phyloP scores from a whole-genome alignment of 2,329 filamentous ascomycete species.

The Aspergillus tanneri region DNA sequence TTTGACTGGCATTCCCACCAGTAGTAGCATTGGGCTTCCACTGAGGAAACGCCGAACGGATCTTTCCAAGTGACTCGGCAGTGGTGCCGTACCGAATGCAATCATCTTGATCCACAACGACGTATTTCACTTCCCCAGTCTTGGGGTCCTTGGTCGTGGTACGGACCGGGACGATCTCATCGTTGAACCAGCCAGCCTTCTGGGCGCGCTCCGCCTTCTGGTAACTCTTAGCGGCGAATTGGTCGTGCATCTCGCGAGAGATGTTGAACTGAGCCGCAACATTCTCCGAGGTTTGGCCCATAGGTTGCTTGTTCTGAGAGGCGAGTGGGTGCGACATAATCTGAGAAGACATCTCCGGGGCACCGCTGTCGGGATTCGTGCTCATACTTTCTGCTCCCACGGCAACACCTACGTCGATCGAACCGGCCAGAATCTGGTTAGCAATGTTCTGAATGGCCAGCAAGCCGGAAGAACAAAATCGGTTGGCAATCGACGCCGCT shows the following conservation, averaged over 20 bases:
- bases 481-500: constrained; percentile 78
- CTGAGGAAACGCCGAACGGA: constrained; percentile 80
- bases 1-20: constrained; percentile 88
- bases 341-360: constrained; percentile 78
- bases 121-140: constrained; percentile 73
- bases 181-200: constrained; percentile 75
- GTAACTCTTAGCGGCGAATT: constrained; percentile 81
- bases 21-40: constrained; percentile 75
- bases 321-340: constrained; percentile 73
- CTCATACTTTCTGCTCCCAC: constrained; percentile 95
- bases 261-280: constrained; percentile 81
- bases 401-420: constrained; percentile 88
- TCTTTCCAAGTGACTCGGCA: constrained; percentile 76
- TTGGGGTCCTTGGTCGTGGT: constrained; percentile 85
- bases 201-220: constrained; percentile 82
- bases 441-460: constrained; percentile 89
- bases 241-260: constrained; percentile 69
- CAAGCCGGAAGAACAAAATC: constrained; percentile 86
- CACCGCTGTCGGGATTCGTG: constrained; percentile 75
- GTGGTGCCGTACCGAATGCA: constrained; percentile 82
- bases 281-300: constrained; percentile 88
- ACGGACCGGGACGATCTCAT: constrained; percentile 81
- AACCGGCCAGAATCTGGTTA: constrained; percentile 82
- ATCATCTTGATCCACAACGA: constrained; percentile 78
- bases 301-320: constrained; percentile 88